These are phyloP conservation scores for Chrysoporthe austroafricana DNA, from an alignment of 2,329 filamentous ascomycete species.

Conservation along the genomic window DNA sequence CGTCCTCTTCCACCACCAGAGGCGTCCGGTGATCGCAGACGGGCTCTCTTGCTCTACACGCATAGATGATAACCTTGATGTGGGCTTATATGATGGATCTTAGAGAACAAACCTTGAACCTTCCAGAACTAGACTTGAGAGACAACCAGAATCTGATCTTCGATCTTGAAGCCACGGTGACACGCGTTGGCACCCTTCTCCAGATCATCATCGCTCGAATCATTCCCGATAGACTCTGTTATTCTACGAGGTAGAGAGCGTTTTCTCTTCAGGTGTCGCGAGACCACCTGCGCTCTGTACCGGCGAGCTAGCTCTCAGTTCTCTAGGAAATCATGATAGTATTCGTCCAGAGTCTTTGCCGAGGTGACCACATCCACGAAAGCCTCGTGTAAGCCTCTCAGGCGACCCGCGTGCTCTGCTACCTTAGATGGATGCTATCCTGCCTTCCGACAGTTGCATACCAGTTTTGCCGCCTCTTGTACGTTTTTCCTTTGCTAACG, in stretches of 20 bases:
- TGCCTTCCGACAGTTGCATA: background rate
- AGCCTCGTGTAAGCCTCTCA: background rate
- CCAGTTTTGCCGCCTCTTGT: background rate
- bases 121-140: background rate
- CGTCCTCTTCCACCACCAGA: background rate
- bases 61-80: background rate
- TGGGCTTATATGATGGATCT: background rate
- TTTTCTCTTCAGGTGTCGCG: background rate
- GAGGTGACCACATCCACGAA: background rate
- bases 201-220: background rate
- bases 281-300: background rate
- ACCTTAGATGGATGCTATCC: background rate
- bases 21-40: background rate
- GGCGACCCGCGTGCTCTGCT: background rate
- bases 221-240: background rate
- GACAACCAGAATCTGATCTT: background rate
- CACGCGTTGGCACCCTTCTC: background rate
- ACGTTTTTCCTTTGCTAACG: background rate
- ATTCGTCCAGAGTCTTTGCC: background rate
- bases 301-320: background rate
- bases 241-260: background rate
- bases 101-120: background rate
- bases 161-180: background rate
- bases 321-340: background rate
- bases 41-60: background rate